Evolutionary conservation across 176 grass and related monocot genomes (phyloP).

Genomic region (Musa beccarii): DNA sequence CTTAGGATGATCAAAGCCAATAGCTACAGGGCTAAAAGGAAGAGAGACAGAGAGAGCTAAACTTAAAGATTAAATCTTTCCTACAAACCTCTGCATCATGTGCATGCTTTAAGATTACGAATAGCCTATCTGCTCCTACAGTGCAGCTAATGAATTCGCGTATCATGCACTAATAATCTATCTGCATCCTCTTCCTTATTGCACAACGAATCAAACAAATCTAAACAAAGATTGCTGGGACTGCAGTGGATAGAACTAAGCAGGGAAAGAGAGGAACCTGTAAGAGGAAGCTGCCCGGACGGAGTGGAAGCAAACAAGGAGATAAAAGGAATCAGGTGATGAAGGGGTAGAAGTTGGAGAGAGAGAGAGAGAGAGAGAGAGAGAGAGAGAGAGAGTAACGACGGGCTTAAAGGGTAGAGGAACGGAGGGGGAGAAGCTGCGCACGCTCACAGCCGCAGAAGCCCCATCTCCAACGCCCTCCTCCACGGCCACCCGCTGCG

Average conservation of each 20-base stretch:
- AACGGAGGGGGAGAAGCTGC: neutral
- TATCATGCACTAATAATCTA: neutral
- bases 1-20: neutral
- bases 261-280: too few relatives aligned
- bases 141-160: neutral
- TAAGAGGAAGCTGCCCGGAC: too few relatives aligned
- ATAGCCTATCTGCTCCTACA: neutral
- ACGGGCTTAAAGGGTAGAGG: neutral
- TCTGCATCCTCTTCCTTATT: neutral
- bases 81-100: neutral
- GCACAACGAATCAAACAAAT: neutral
- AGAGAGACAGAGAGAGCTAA: neutral
- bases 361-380: neutral
- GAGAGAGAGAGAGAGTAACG: neutral
- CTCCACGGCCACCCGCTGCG: conserved; percentile 10
- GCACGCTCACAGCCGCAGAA: conserved; percentile 45
- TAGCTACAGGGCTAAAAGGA: neutral
- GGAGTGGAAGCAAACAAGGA: neutral
- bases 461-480: conserved; percentile 36
- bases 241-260: too few relatives aligned
- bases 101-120: neutral
- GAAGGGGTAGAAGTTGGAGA: neutral
- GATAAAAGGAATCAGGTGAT: neutral
- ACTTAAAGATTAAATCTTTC: neutral
- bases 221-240: too few relatives aligned